A percentile compares a stretch with the other conserved stretches of the same genome.
Conservation (phyloP, 2,329 filamentous ascomycete species). For the Colletotrichum sidae region DNA sequence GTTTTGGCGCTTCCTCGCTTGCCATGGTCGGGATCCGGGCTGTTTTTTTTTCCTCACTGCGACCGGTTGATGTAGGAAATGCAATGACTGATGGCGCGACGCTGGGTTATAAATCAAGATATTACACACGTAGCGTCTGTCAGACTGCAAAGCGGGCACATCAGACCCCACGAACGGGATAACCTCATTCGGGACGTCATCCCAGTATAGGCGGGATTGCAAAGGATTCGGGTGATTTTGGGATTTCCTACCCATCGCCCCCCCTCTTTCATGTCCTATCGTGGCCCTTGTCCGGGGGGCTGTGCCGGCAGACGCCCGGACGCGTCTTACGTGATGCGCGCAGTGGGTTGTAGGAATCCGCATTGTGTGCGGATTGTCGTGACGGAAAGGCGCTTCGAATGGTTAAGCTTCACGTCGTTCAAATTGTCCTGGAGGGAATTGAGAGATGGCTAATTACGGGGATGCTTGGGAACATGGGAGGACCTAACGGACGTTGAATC, state of each 20-base stretch:
- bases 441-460: conserved; percentile 12
- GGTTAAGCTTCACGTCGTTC: background rate
- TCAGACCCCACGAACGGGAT: background rate
- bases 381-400: background rate
- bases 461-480: background rate
- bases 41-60: background rate
- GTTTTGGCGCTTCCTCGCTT: conserved; percentile 37
- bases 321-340: too few relatives aligned
- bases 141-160: background rate
- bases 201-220: background rate
- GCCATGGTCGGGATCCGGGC: conserved; percentile 21
- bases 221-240: background rate
- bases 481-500: background rate
- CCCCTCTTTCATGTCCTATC: background rate
- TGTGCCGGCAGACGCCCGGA: too few relatives aligned
- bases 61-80: too few relatives aligned
- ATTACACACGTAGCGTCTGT: too few relatives aligned
- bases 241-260: too few relatives aligned
- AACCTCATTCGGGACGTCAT: too few relatives aligned
- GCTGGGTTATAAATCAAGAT: background rate
- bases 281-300: too few relatives aligned
- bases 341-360: too few relatives aligned
- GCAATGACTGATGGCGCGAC: background rate
- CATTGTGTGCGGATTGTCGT: too few relatives aligned
- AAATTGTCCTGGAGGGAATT: background rate